Base-by-base conservation (phyloP, 192 early-diverging fungal genomes). In the Gamsiella multidivaricata region DNA sequence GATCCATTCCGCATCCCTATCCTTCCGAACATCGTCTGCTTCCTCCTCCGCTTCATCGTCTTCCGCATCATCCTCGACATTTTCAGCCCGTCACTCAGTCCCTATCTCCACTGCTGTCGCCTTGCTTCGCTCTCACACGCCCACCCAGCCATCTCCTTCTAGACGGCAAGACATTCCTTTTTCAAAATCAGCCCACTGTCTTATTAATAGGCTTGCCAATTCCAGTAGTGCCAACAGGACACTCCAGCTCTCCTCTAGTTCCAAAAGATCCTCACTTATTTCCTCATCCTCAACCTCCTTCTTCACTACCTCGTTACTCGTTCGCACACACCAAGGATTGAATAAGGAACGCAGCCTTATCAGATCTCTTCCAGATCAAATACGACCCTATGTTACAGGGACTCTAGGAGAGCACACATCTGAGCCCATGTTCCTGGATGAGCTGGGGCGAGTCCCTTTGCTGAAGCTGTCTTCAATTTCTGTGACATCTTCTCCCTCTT, bases 1-100 rank as follows among this genome's bases (percentile, higher is more conserved):
- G 69, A 50, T 70, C 47, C 69, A 70, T 70, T 70, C 69, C 59
- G 43, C 59, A 54, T 61, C 59, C 52, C 41, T 61, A 37, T 70
- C 58, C 34, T 54, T 39, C 58, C 69, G 59, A 61, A 54, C 69
- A 64, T 28, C 61, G 28, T 32, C 54, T 56, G 55, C 55, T 2
- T 31, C 33, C 26, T 41, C 65, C 50, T 51, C 65, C 6, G 8
- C 28, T 3, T 29, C 55, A 33, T 0, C 46, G n/a, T n/a, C 65
- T 58, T 51, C 65, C 6, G 8, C 28, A 2, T 29, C 55, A 33
- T 0, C 46, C 26, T n/a, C 47, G 3, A 3, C 28, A 28, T 29
- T 32, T 15, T 28, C 54, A 6, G 5, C 45, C 15, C 31, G 34
- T 37, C 29, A 12, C 15, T 37, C 55, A 26, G 57, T 46, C 25